Evolutionary conservation across 2,329 filamentous ascomycete genomes (phyloP), one percentile per base, ranked within the genome.

Genomic region (Ilyonectria sp.): DNA sequence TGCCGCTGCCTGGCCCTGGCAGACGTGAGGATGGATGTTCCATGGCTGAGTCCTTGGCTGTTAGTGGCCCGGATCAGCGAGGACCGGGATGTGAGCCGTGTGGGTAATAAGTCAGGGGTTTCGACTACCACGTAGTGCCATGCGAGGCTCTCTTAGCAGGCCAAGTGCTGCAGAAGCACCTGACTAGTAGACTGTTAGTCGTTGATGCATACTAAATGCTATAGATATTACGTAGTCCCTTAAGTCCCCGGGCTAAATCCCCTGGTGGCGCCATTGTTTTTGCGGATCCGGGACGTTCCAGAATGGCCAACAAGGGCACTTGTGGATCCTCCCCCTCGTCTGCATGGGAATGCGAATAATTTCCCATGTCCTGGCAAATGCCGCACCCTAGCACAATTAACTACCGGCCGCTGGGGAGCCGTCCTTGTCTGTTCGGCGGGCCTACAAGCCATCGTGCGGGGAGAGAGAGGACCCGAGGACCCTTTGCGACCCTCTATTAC

Each of bases 301-400:
- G 40, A 43, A 43, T 43, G 15, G 40, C 6, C 15, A 17, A 43
- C 15, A 17, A 40, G n/a, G 15, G 17, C n/a, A 8, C 8, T 43
- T n/a, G 15, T 43, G n/a, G 40, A 43, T 11, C 31, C 31, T 33
- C 8, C 31, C 31, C 31, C 31, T 33, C 31, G 31, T 33, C 31
- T 9, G 26, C 9, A 52, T 29, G 61, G 44, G 35, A 40, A 64
- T 49, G 55, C 56, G 23, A 50, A 64, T 19, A 60, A 64, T 64
- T 46, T 64, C 62, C 61, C 56, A 43, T 37, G 29, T 23, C 29
- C 49, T 53, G 19, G 23, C 49, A 52, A 52, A 52, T 52, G 49
- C 49, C 47, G 47, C 47, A 21, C 15, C 47, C 17, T 9, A n/a
- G 40, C 40, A 17, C n/a, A 15, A 40, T 13, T 15, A 17, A 43